phyloP scores from a whole-genome alignment of 805 yeast genomes.

The Nakazawaea sp. region DNA sequence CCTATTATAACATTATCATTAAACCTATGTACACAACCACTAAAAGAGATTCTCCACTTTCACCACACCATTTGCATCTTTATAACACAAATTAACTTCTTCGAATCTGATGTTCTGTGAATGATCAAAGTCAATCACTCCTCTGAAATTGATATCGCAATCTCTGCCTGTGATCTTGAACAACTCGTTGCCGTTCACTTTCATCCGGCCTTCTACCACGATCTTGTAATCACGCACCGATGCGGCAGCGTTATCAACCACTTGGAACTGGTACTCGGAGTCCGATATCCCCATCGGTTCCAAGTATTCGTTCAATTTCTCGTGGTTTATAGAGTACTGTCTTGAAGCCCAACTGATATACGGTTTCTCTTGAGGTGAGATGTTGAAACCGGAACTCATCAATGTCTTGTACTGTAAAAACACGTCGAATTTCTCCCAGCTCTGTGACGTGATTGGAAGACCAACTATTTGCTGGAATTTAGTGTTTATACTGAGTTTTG shows the following conservation, averaged over 20 bases:
- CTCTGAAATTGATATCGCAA: slow-evolving; percentile 25
- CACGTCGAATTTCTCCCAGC: slow-evolving; percentile 22
- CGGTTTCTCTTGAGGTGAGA: slow-evolving; percentile 15
- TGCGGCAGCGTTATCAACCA: slow-evolving; percentile 18
- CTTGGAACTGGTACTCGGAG: slow-evolving; percentile 13
- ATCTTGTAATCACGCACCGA: slow-evolving; percentile 22
- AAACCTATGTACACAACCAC: background rate
- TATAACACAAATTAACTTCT: slow-evolving; percentile 19
- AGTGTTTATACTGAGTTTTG: slow-evolving; percentile 23
- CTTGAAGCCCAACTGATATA: slow-evolving; percentile 11
- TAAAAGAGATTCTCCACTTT: slow-evolving; percentile 24
- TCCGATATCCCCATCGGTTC: slow-evolving; percentile 21
- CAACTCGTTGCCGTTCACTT: slow-evolving; percentile 15
- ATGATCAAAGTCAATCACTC: slow-evolving; percentile 29
- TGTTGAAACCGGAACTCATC: slow-evolving; percentile 23
- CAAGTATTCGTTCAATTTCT: slow-evolving; percentile 21
- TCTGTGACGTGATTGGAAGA: slow-evolving; percentile 23
- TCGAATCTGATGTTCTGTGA: slow-evolving; percentile 24
- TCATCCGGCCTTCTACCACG: slow-evolving; percentile 22
- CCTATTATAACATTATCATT: background rate
- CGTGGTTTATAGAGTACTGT: slow-evolving; percentile 14
- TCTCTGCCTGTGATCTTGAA: slow-evolving; percentile 14
- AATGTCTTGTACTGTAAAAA: slow-evolving; percentile 21
- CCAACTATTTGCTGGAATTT: slow-evolving; percentile 22
- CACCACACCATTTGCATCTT: slow-evolving; percentile 17